phyloP scores from a whole-genome alignment of 2,329 filamentous ascomycete species.

The Xylaria sp. region DNA sequence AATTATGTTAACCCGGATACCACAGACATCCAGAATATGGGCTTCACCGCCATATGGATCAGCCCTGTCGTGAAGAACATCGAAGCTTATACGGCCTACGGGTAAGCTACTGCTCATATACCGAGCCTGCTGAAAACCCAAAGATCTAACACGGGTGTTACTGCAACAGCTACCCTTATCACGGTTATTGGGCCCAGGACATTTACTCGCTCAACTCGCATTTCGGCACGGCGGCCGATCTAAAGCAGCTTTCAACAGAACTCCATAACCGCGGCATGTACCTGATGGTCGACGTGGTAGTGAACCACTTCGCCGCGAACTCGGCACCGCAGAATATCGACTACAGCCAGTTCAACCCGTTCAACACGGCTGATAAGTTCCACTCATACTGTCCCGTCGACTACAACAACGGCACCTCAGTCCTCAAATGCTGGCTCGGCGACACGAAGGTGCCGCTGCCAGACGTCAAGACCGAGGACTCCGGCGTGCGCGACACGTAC shows the following conservation, averaged over 20 bases:
- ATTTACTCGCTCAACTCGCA: constrained; percentile 66
- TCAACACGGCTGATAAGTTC: constrained; percentile 64
- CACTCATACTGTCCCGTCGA: constrained; percentile 65
- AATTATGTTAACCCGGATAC: constrained; percentile 1
- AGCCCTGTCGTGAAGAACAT: constrained; percentile 58
- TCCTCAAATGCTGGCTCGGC: constrained; percentile 62
- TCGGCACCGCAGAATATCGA: constrained; percentile 61
- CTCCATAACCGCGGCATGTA: constrained; percentile 68
- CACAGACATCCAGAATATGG: constrained; percentile 58
- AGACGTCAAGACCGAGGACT: constrained; percentile 58
- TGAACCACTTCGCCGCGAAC: constrained; percentile 66
- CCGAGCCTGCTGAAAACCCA: neutral
- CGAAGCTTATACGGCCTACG: constrained; percentile 54
- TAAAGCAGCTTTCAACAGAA: constrained; percentile 60
- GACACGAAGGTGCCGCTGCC: constrained; percentile 58
- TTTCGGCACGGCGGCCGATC: constrained; percentile 69
- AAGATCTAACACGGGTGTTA: constrained; percentile 1
- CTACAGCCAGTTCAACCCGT: constrained; percentile 65
- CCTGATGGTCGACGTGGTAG: constrained; percentile 70
- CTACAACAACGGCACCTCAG: constrained; percentile 58
- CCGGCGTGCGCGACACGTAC: constrained; percentile 56
- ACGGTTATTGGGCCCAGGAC: constrained; percentile 65
- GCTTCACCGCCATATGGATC: constrained; percentile 58
- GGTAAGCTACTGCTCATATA: constrained; percentile 39
- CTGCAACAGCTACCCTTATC: constrained; percentile 53